These are phyloP conservation scores for Dactylellina cionopaga DNA, from an alignment of 2,329 filamentous ascomycete species.

Conservation along the genomic window DNA sequence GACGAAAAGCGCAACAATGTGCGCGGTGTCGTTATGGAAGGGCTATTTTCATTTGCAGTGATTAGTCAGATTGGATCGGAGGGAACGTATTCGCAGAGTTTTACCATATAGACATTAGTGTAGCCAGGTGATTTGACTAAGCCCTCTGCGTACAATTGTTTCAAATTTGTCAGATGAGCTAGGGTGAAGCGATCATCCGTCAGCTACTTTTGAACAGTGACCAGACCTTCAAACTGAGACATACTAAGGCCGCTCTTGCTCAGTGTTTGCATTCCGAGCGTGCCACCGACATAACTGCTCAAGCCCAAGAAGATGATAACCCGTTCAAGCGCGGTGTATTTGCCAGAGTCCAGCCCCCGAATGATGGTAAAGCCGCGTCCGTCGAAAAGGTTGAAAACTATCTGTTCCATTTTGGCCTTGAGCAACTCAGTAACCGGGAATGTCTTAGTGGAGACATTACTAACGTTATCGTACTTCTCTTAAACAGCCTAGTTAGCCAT, in stretches of 20 bases:
- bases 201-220: too few relatives aligned
- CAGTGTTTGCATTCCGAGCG: constrained; percentile 71
- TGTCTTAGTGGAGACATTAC: constrained; percentile 38
- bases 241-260: constrained; percentile 72
- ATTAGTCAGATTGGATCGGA: neutral
- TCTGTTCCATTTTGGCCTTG: constrained; percentile 41
- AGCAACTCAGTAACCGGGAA: constrained; percentile 34
- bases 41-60: constrained; percentile 5
- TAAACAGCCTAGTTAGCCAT: constrained; percentile 28
- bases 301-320: constrained; percentile 73
- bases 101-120: constrained; percentile 51
- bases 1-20: constrained; percentile 66
- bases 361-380: constrained; percentile 63
- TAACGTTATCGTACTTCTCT: constrained; percentile 36
- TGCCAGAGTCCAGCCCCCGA: constrained; percentile 64
- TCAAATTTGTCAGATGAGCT: constrained; percentile 45
- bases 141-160: constrained; percentile 38
- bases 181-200: neutral
- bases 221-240: too few relatives aligned
- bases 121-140: constrained; percentile 46
- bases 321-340: constrained; percentile 65
- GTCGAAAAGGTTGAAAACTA: constrained; percentile 58
- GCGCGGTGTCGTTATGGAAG: constrained; percentile 67
- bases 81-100: neutral
- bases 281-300: constrained; percentile 71